Evolutionary conservation across 164 flowering plant genomes (phyloP).

Genomic region (Liriodendron chinense): DNA sequence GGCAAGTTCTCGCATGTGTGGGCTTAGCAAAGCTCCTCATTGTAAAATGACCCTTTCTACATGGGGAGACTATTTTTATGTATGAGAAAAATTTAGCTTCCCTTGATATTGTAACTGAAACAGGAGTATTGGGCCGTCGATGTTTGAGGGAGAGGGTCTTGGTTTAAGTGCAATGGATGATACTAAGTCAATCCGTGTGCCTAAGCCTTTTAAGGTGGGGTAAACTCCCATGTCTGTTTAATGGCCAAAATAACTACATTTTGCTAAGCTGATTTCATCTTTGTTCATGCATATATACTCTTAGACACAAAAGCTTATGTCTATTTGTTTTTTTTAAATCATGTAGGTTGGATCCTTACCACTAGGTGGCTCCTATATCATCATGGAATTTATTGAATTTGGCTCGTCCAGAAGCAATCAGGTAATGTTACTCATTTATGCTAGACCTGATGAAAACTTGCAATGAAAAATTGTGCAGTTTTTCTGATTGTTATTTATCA

Average conservation of each 20-base stretch:
- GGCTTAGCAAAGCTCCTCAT: no score
- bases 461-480: background rate
- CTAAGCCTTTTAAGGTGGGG: slow-evolving; percentile 77
- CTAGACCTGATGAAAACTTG: background rate
- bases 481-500: slow-evolving; percentile 12
- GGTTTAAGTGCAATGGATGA: slow-evolving; percentile 84
- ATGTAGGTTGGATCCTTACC: slow-evolving; percentile 80
- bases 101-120: slow-evolving; percentile 5
- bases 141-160: slow-evolving; percentile 98
- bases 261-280: background rate
- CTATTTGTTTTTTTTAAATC: slow-evolving; percentile 10
- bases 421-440: slow-evolving; percentile 39
- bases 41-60: no score
- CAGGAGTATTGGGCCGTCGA: slow-evolving; percentile 82
- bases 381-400: slow-evolving; percentile 91
- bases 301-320: background rate
- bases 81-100: no score
- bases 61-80: no score
- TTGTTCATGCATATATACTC: no score
- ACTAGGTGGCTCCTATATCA: slow-evolving; percentile 85
- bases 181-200: slow-evolving; percentile 74
- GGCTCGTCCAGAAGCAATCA: slow-evolving; percentile 80
- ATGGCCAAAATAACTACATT: background rate
- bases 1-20: no score
- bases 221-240: background rate